Evolutionary conservation across 495 filamentous ascomycete genomes (phyloP).

Genomic region (Tuber indicum): DNA sequence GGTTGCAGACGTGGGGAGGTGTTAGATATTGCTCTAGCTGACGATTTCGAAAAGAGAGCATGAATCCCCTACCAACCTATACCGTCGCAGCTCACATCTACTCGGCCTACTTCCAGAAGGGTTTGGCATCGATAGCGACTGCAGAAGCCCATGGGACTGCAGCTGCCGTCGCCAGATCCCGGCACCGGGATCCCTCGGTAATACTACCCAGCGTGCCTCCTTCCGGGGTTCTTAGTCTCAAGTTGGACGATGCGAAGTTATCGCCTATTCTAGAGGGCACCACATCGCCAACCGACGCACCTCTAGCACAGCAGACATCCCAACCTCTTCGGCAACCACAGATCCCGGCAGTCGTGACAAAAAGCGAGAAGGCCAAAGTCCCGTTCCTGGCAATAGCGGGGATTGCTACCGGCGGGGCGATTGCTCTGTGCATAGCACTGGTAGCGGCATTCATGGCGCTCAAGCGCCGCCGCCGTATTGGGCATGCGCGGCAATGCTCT

Average conservation of each 20-base stretch:
- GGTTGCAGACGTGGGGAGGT: background rate
- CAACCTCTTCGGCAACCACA: conserved; percentile 1
- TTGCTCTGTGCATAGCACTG: conserved; percentile 19
- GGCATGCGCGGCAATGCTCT: conserved; percentile 26
- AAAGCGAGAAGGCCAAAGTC: background rate
- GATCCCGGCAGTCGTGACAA: background rate
- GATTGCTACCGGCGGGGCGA: conserved; percentile 21
- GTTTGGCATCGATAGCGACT: background rate
- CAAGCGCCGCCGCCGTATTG: conserved; percentile 20
- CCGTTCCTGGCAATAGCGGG: conserved; percentile 22
- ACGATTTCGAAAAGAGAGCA: background rate
- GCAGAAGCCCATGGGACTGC: background rate
- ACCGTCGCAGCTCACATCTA: conserved; percentile 26
- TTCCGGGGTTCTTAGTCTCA: background rate
- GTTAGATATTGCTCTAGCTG: background rate
- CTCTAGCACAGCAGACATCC: conserved; percentile 11
- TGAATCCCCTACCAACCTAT: conserved; percentile 22
- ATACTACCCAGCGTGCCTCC: background rate
- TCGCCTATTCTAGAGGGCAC: background rate
- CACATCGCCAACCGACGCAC: background rate
- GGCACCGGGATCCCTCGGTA: background rate
- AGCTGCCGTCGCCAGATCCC: background rate
- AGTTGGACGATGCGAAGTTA: background rate
- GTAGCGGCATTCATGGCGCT: conserved; percentile 14
- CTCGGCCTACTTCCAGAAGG: conserved; percentile 19